Conservation (phyloP, 106 monocot genomes). For the Allium fistulosum region DNA sequence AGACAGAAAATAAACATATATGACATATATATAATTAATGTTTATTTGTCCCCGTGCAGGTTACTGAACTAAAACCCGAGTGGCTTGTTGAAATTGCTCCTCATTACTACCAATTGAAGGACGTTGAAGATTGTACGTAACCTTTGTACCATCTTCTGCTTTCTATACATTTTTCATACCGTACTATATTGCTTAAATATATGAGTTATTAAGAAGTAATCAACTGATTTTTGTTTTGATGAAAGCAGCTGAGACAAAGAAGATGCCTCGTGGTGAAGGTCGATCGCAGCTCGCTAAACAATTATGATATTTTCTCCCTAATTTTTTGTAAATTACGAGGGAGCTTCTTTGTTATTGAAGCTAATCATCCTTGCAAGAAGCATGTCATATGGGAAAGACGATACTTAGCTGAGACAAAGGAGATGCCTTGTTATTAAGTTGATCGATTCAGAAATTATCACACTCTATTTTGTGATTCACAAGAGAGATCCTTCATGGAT, state of each 20-base stretch:
- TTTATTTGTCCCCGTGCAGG: not conserved
- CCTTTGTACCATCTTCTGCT: not conserved
- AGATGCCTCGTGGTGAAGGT: slow-evolving; percentile 69
- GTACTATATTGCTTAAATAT: not conserved
- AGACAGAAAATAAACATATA: too few species aligned
- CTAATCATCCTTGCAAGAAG: too few species aligned
- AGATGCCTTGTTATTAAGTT: too few species aligned
- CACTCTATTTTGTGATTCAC: too few species aligned
- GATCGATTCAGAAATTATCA: too few species aligned
- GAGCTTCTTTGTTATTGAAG: too few species aligned
- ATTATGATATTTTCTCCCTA: not conserved
- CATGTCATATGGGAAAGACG: too few species aligned
- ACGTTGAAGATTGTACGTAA: slow-evolving; percentile 59
- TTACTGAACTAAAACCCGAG: slow-evolving; percentile 27
- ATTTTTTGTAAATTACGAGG: too few species aligned
- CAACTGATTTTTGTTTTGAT: not conserved
- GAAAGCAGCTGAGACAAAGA: slow-evolving; percentile 57
- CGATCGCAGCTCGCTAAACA: slow-evolving; percentile 9
- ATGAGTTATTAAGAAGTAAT: not conserved
- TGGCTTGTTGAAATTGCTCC: slow-evolving; percentile 46
- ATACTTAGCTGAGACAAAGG: too few species aligned
- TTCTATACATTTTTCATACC: not conserved
- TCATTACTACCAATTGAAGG: slow-evolving; percentile 30
- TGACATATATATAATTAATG: too few species aligned
- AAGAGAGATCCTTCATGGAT: too few species aligned